Evolutionary conservation across 2,329 filamentous ascomycete genomes (phyloP), one percentile per base, ranked within the genome.

Genomic region (Sporothrix euskadiensis): DNA sequence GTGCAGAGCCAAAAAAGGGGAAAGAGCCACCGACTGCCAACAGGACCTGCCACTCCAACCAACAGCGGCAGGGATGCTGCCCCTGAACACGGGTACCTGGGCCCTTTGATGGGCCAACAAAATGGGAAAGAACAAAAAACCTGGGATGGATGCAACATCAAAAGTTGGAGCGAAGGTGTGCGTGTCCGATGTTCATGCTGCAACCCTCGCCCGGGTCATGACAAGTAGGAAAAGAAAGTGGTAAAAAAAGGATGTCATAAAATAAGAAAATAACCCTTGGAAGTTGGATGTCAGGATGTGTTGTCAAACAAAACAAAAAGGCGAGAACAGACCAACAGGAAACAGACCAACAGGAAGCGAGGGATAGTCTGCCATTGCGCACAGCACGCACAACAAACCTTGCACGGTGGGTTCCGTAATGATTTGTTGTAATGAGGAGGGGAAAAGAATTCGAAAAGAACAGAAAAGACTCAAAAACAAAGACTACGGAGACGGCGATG

Each of bases 41-140:
- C 47, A 54, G 26, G 35, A 2, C 26, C 26, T 26, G 26, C 1
- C 26, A 26, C 26, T 26, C 26, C 2, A 4, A 10, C 61, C 30
- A 26, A 30, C 39, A 47, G 41, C 39, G n/a, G 39, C 61, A 52
- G 57, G 39, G 69, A 39, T 71, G 56, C 41, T 39, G 69, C 69
- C 69, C 56, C 69, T 63, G 69, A 71, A 65, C 39, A 71, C 39
- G 57, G 56, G 57, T 63, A 71, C 69, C 68, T 57, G 69, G 54
- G 5, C 61, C 19, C 10, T 41, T 35, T 9, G 59, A 41, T 63
- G 65, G 16, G 30, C 63, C 39, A 49, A 49, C 63, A 66, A 12
- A 3, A 68, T 8, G 8, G 26, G 52, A 16, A 52, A 44, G 35
- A 49, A 12, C 47, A 30, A 4, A 49, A 68, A 49, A 32, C 32